Base-by-base conservation (phyloP, 768 basidiomycete genomes). In the Agaricus subrufescens region DNA sequence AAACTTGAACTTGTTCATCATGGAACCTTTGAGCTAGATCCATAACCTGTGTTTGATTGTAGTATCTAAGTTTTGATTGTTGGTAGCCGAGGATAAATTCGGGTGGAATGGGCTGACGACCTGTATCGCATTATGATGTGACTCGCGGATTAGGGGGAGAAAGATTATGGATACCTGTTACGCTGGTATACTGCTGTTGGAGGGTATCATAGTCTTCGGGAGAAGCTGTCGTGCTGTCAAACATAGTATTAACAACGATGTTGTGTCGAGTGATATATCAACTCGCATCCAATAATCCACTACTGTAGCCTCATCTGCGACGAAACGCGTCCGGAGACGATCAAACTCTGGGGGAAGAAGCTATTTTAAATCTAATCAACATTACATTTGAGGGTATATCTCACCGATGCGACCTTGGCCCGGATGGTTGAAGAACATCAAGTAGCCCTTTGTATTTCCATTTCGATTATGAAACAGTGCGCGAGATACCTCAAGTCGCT, bases 51-150 rank as follows among this genome's bases (percentile, higher is more conserved):
- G 69, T 66, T 56, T 72, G 67, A 52, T 72, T 71, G 60, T 60
- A 71, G 55, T 73, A 73, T 34, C 71, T 62, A n/a, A 73, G 61
- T 60, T 71, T 70, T 14, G 69, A 71, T 60, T 72, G 72, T 59
- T 71, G 71, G 50, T 70, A 72, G 38, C 72, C 71, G 14, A 71
- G 58, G 27, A 65, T 65, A 47, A 70, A 73, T 42, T 72, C 69
- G 7, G 71, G 72, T 23, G 71, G 72, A 9, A 64, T 72, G 2
- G 71, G 71, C 56, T 71, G 70, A 27, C 71, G 67, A 1, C 71
- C 71, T 70, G 49, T 34, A 40, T 19, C 34, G 11, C 34, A 34
- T 19, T 42, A 19, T 29, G 5, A 23, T 11, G 34, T 11, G 53
- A 27, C 31, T 19, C 6, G 46, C 38, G 34, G 12, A 40, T 29